phyloP scores from a whole-genome alignment of 2,329 filamentous ascomycete species.

The Colletotrichum noveboracense region DNA sequence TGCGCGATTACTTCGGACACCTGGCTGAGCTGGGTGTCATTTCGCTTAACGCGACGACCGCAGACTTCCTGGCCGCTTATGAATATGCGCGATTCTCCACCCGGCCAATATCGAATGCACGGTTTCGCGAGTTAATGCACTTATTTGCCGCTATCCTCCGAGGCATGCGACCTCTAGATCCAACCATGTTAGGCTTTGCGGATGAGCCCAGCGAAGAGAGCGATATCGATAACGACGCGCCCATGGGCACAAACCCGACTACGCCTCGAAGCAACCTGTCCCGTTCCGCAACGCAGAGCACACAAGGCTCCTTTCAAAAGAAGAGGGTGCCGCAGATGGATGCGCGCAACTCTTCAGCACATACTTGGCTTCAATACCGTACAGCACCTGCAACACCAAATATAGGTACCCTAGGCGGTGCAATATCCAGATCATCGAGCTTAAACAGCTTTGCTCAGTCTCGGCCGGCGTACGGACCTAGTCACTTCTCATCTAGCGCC shows the following conservation, averaged over 20 bases:
- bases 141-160: slow-evolving; percentile 82
- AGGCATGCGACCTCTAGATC: slow-evolving; percentile 71
- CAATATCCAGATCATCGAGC: slow-evolving; percentile 42
- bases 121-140: slow-evolving; percentile 82
- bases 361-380: slow-evolving; percentile 50
- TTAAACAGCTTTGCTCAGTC: slow-evolving; percentile 47
- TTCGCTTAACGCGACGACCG: slow-evolving; percentile 46
- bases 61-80: slow-evolving; percentile 76
- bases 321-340: slow-evolving; percentile 28
- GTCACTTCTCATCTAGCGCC: slow-evolving; percentile 39
- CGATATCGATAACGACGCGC: slow-evolving; percentile 52
- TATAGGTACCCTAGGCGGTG: slow-evolving; percentile 43
- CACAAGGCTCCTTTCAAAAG: slow-evolving; percentile 29
- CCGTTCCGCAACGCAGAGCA: slow-evolving; percentile 33
- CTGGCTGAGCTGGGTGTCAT: slow-evolving; percentile 72
- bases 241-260: slow-evolving; percentile 45
- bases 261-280: slow-evolving; percentile 39
- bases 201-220: slow-evolving; percentile 37
- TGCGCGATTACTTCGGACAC: slow-evolving; percentile 80
- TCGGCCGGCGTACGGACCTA: slow-evolving; percentile 42
- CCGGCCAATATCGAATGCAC: slow-evolving; percentile 66
- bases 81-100: slow-evolving; percentile 86
- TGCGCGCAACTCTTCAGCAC: slow-evolving; percentile 46
- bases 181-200: slow-evolving; percentile 49
- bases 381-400: slow-evolving; percentile 59